A percentile compares a stretch with the other conserved stretches of the same genome.
Evolutionary conservation across 2,329 filamentous ascomycete species (phyloP).

Genomic region (Beauveria sp.): DNA sequence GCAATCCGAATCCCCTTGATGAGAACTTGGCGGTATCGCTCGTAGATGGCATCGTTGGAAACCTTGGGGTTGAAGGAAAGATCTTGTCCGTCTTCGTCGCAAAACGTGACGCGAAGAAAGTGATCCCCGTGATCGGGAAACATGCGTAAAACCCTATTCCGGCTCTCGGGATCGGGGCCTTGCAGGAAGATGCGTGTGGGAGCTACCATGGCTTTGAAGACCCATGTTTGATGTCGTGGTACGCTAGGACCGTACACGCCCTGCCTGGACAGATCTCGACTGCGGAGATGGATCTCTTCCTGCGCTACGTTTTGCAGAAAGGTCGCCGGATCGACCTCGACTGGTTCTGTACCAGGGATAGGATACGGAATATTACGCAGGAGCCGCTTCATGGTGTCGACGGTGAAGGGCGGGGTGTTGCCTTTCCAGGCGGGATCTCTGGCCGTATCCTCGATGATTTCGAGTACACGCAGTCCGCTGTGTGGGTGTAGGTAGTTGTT

Average conservation of each 20-base stretch:
- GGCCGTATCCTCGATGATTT: slow-evolving; percentile 29
- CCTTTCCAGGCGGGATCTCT: slow-evolving; percentile 16
- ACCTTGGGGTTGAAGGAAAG: slow-evolving; percentile 49
- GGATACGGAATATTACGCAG: slow-evolving; percentile 46
- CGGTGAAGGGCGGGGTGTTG: slow-evolving; percentile 34
- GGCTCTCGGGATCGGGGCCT: slow-evolving; percentile 58
- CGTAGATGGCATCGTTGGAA: slow-evolving; percentile 40
- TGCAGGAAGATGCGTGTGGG: slow-evolving; percentile 49
- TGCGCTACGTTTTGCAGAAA: slow-evolving; percentile 34
- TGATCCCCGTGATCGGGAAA: slow-evolving; percentile 51
- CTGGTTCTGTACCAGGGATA: slow-evolving; percentile 39
- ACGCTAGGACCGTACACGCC: slow-evolving; percentile 21
- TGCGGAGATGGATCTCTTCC: slow-evolving; percentile 32
- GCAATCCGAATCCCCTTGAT: slow-evolving; percentile 53
- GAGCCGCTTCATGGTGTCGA: slow-evolving; percentile 46
- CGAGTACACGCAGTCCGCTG: slow-evolving; percentile 39
- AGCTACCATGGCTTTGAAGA: slow-evolving; percentile 52
- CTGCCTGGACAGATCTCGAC: slow-evolving; percentile 17
- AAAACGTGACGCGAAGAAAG: slow-evolving; percentile 65
- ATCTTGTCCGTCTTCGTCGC: slow-evolving; percentile 63
- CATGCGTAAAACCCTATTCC: slow-evolving; percentile 62
- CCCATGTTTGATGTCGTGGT: slow-evolving; percentile 35
- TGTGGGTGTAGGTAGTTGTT: slow-evolving; percentile 55
- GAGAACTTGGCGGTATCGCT: slow-evolving; percentile 54
- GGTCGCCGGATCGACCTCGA: slow-evolving; percentile 28